A percentile compares a stretch with the other conserved stretches of the same genome.
Conservation (phyloP, 1,139 yeast genomes). For the Protomyces macrosporus region DNA sequence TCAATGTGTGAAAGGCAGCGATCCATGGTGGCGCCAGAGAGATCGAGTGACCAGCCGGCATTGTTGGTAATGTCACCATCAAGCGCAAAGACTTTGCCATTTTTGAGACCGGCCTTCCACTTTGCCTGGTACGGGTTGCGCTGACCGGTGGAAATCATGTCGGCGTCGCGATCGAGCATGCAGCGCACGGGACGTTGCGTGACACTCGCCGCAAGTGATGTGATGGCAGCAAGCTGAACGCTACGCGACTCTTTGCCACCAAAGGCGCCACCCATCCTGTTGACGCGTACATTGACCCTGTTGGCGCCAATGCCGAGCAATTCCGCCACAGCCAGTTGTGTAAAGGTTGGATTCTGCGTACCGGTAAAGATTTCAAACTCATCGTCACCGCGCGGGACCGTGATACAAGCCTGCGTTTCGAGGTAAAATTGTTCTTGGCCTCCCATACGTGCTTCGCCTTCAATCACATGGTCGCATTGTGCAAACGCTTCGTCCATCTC, state of each 20-base stretch:
- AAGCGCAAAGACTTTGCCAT: conserved; percentile 42
- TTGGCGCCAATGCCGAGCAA: conserved; percentile 44
- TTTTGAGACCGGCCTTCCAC: conserved; percentile 43
- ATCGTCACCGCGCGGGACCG: conserved; percentile 44
- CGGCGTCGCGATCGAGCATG: conserved; percentile 43
- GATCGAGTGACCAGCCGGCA: conserved; percentile 48
- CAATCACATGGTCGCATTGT: conserved; percentile 40
- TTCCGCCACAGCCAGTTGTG: conserved; percentile 43
- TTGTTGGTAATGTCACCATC: conserved; percentile 43
- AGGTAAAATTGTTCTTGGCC: conserved; percentile 49
- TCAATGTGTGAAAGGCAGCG: conserved; percentile 45
- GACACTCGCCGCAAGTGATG: conserved; percentile 54
- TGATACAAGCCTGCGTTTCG: conserved; percentile 45
- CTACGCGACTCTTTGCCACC: conserved; percentile 55
- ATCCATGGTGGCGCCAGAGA: conserved; percentile 47
- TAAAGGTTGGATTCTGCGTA: conserved; percentile 45
- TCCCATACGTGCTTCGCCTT: conserved; percentile 43
- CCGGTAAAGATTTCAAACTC: conserved; percentile 45
- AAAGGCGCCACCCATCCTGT: conserved; percentile 59
- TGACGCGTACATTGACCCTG: conserved; percentile 42
- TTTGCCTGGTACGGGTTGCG: conserved; percentile 46
- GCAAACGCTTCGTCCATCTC: conserved; percentile 42
- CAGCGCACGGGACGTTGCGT: conserved; percentile 44
- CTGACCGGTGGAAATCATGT: conserved; percentile 46
- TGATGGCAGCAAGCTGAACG: conserved; percentile 44